Evolutionary conservation across 768 basidiomycete genomes (phyloP), one percentile per base, ranked within the genome.

Genomic region (Amanita rubescens): DNA sequence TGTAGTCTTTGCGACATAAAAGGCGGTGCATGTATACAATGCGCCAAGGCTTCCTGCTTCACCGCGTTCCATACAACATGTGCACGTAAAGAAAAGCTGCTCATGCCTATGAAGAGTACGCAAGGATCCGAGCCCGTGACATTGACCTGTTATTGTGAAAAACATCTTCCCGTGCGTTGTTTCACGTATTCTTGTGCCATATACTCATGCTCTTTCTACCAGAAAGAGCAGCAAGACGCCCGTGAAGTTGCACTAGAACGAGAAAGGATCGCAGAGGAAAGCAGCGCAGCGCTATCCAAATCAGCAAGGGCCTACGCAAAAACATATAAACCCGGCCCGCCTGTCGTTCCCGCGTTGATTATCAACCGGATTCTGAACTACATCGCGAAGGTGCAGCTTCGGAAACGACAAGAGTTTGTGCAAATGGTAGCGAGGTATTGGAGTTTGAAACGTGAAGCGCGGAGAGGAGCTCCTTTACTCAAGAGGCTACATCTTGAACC

Each of bases 401-500:
- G 87, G 57, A 92, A 90, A 66, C 91, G 88, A 63, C 60, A 69
- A 3, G 85, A 89, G 42, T 90, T 94, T 52, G 69, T 98, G 11
- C 77, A 82, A 45, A 68, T 82, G 61, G 75, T 94, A 30, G 94
- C 90, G 62, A 80, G 83, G 62, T 99, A 97, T 63, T 99, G 96
- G 96, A 97, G 96, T 69, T 67, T 99, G 67, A 98, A 99, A 70
- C 75, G 96, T 3, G 95, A 98, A 65, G 91, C 84, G 1, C 78
- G 96, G 57, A 70, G 95, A 37, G 96, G 96, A 3, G 96, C 96
- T 8, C 95, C 96, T 10, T 68, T 98, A 56, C 68, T 99, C 59
- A 98, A 98, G 69, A 66, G 96, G 50, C 65, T 99, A 54, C 94
- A 99, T 70, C 73, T 98, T 24, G 95, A 99, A 71, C 95, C 96